A percentile compares a stretch with the other conserved stretches of the same genome.
Conservation (phyloP, 1,139 yeast genomes). For the Magnusiomyces ingens region DNA sequence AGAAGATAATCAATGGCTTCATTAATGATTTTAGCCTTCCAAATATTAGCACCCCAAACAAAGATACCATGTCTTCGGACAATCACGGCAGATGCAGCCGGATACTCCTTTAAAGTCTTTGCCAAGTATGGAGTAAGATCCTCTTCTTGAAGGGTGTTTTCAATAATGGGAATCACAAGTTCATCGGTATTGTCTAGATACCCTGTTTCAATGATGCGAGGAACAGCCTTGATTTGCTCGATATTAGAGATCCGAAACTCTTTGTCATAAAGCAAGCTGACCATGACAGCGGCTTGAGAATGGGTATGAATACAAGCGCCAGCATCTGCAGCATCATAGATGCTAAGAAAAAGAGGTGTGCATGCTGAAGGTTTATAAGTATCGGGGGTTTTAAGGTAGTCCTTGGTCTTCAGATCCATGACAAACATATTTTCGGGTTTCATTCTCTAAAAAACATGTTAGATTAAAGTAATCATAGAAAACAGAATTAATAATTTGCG, state of each 20-base stretch:
- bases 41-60: constrained; percentile 90
- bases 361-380: constrained; percentile 84
- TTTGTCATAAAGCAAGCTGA: constrained; percentile 59
- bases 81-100: constrained; percentile 75
- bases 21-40: constrained; percentile 89
- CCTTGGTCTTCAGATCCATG: constrained; percentile 49
- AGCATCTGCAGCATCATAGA: constrained; percentile 50
- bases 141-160: constrained; percentile 83
- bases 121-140: constrained; percentile 61
- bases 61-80: constrained; percentile 92
- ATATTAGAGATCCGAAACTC: constrained; percentile 73
- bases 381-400: constrained; percentile 55
- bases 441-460: constrained; percentile 41
- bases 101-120: constrained; percentile 58
- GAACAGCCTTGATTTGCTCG: constrained; percentile 91
- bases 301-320: constrained; percentile 97
- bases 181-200: constrained; percentile 68
- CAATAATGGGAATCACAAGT: constrained; percentile 79
- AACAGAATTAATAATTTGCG: constrained; percentile 2
- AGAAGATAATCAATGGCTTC: constrained; percentile 88
- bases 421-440: constrained; percentile 78
- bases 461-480: neutral
- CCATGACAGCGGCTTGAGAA: constrained; percentile 80
- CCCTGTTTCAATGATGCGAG: constrained; percentile 57
- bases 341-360: constrained; percentile 78